Base-by-base conservation (phyloP, 164 flowering plant genomes). In the Chimonanthus salicifolius region DNA sequence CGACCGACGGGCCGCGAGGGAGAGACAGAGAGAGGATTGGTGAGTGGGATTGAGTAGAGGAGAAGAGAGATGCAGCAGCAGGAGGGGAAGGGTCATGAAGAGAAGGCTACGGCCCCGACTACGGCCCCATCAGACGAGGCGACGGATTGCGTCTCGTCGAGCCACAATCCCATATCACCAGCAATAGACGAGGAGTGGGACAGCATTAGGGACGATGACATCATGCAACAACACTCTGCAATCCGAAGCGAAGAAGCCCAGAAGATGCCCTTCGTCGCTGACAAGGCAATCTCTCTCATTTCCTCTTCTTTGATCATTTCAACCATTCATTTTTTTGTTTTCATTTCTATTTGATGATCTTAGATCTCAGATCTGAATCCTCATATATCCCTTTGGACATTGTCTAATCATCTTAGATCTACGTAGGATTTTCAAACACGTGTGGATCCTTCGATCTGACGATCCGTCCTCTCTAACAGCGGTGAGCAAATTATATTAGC, bases 171-270 rank as follows among this genome's bases (percentile, higher is more conserved):
- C 7, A 47, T 45, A 5, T 51, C 77, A 50, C 77, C 80, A 10
- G 47, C 58, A 43, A 43, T 15, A 1, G 74, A 47, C 8, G 81
- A 74, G 47, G 87, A 83, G 46, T 92, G 97, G 94, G 80, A 58
- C 8, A 82, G 66, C 74, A 81, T 82, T 74, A 86, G 71, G 62
- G 96, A 89, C 65, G 85, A 88, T 69, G 96, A 88, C 49, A 83
- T 93, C 78, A 85, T 91, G 89, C 86, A 85, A 68, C 97, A 93
- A 67, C 88, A 91, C 54, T 78, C 84, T 78, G 86, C 86, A 11
- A 87, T 93, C 71, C 83, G 47, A 9, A 86, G 85, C 43, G 85
- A 79, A 71, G 89, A 93, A 80, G 89, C 97, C 62, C 82, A 76
- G 71, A 91, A 90, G 78, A 71, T 85, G 70, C 95, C 88, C 8